A percentile compares a stretch with the other conserved stretches of the same genome.
Conservation (phyloP, 805 yeast species). For the Candida peoriensis region DNA sequence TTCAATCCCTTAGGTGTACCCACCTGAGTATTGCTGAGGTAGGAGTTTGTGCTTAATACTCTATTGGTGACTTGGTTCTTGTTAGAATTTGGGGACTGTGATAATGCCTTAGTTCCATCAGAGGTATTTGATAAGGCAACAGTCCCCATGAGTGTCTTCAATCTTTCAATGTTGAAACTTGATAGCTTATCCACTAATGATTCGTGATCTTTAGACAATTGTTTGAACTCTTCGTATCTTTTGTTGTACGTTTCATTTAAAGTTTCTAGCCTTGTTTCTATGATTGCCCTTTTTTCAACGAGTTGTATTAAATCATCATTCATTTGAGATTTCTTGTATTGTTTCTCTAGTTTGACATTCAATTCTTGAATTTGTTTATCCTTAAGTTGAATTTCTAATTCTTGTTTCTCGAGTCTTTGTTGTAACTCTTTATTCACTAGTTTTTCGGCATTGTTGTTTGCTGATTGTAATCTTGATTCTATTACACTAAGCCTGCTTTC, state of each 20-base stretch:
- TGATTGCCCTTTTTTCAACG: slow-evolving; percentile 10
- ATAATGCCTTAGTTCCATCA: not conserved
- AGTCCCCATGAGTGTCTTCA: slow-evolving; percentile 22
- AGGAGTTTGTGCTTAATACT: slow-evolving; percentile 25
- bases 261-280: slow-evolving; percentile 18
- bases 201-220: slow-evolving; percentile 25
- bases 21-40: slow-evolving; percentile 12
- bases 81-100: slow-evolving; percentile 5
- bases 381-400: slow-evolving; percentile 12
- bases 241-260: slow-evolving; percentile 21
- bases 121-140: slow-evolving; percentile 12
- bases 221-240: slow-evolving; percentile 24
- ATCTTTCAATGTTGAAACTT: slow-evolving; percentile 24
- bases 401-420: slow-evolving; percentile 4
- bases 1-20: slow-evolving; percentile 10
- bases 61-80: slow-evolving; percentile 8
- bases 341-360: slow-evolving; percentile 11
- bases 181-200: slow-evolving; percentile 21
- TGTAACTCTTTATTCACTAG: not conserved
- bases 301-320: slow-evolving; percentile 12
- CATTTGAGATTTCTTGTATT: not conserved
- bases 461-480: too few relatives aligned
- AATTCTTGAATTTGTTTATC: slow-evolving; percentile 15
- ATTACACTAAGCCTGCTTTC: too few relatives aligned
- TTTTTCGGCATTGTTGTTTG: not conserved